Base-by-base conservation (phyloP, 2,329 filamentous ascomycete species). In the Trichoderma simmonsii region DNA sequence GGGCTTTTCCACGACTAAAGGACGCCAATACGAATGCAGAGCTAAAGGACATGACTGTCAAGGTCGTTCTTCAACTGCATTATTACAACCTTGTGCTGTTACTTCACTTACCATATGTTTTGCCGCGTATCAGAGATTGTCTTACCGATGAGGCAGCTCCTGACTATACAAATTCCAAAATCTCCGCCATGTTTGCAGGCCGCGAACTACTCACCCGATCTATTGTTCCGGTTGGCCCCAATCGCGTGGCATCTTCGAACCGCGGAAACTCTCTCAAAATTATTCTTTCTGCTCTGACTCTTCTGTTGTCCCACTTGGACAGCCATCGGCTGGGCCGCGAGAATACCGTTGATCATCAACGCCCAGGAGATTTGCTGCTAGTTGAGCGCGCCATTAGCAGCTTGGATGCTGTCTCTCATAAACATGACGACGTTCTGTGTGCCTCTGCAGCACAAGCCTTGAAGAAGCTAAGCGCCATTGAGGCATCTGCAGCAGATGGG, bases 81-180 rank as follows among this genome's bases (percentile, higher is more conserved):
- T 79, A 84, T 70, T 82, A 82, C 71, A 77, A 80, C 62, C 75
- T 85, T 8, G 73, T 85, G 1, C 77, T 78, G 60, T 80, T 81
- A 69, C 78, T 84, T 0, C 83, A 85, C 71, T 74, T 84, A 1
- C 83, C 83, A 0, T 83, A 80, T 70, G 76, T 83, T 66, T 71
- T 84, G 11, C 75, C 74, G 18, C 36, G 57, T 0, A 14, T 26
- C 9, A 21, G 48, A 8, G 14, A 21, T n/a, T 7, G 30, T 9
- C 34, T 21, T 48, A 21, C 12, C 28, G 24, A 30, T 2, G 24
- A 48, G 6, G 7, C 7, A 3, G 1, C 11, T 12, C 65, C 30
- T 12, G 54, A 43, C 12, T 60, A 59, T 36, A 43, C 54, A 12
- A 48, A 48, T 12, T 68, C 54, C 18, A 59, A 68, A 21, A 15